Base-by-base conservation (phyloP, 192 early-diverging fungal species). In the Diversispora epigaea region DNA sequence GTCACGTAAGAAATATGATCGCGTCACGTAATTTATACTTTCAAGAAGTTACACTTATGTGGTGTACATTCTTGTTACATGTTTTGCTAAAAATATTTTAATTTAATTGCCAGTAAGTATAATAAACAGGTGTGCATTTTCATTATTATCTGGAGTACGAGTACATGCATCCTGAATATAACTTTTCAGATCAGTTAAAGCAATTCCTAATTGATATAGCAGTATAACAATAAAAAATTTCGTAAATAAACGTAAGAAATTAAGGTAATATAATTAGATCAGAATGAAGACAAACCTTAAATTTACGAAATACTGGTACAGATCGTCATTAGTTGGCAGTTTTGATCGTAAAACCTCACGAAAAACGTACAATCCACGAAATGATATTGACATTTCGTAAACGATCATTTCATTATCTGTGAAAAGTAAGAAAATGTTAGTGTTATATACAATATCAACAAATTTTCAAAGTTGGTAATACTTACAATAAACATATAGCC, bases 401-500 rank as follows among this genome's bases (percentile, higher is more conserved):
- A 67, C 65, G 5, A 67, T 15, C n/a, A 44, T 44, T 15, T 41
- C 43, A 46, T 67, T 17, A 15, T 67, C 45, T 67, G 43, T 67
- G 46, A 52, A 52, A 52, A 52, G n/a, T 49, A 49, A 49, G 47
- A 49, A 11, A 11, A 52, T 52, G 49, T 52, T 52, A 52, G 7
- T 52, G 9, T 7, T 52, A 52, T 52, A n/a, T n/a, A 52, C 3
- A 52, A 7, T 52, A 4, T 52, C 17, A 43, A 46, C 39, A 44
- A 46, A n/a, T n/a, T n/a, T 44, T 67, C 65, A 1, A 67, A 44
- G 15, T 67, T 67, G 12, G 43, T 3, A 47, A 68, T 68, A 68
- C 67, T 68, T 68, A 52, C 67, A 2, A 50, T 68, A 68, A 68
- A 68, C 21, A 3, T 68, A 21, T 52, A 68, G 10, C 1, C 47